Evolutionary conservation across 495 filamentous ascomycete genomes (phyloP), one percentile per base, ranked within the genome.

Genomic region (Baudoinia panamericana): DNA sequence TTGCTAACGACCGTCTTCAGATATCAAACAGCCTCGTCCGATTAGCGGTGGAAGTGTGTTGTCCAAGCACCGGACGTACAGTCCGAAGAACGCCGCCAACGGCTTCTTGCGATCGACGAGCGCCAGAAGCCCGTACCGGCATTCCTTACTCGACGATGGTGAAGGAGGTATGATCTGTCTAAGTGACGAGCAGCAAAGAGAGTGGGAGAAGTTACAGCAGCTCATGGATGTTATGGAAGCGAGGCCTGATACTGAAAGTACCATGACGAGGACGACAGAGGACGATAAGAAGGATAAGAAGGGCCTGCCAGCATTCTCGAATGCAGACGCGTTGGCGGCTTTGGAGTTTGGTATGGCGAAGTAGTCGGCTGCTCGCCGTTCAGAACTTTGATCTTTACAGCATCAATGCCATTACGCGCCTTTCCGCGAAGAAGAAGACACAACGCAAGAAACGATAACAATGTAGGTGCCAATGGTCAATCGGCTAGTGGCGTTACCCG

Each of bases 171-270:
- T 39, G 27, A 28, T 38, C 8, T 30, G 32, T 17, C 11, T 46
- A 4, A 41, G 36, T 13, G 36, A 41, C 11, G 43, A 46, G 36
- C 43, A 46, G 36, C 43, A 41, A 29, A 3, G 11, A 12, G 36
- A 41, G 17, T 46, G 43, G 43, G 43, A 46, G 8, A 41, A 46
- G 28, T 20, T 46, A 10, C 39, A 41, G 43, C 17, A 40, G 11
- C 19, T 46, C 2, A 32, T 46, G 29, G 29, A 41, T 3, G 27
- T 22, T 9, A 9, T 46, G 27, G 43, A 46, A 17, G 5, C 15
- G 1, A 16, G 36, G 20, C 27, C 39, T 12, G 21, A 35, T 12
- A n/a, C 5, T 11, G 27, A 15, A 18, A 19, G 2, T 2, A 32
- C 16, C 10, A 45, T 39, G 33, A 26, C 39, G 5, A 10, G 42